Base-by-base conservation (phyloP, 164 flowering plant genomes). In the Aristolochia contorta region DNA sequence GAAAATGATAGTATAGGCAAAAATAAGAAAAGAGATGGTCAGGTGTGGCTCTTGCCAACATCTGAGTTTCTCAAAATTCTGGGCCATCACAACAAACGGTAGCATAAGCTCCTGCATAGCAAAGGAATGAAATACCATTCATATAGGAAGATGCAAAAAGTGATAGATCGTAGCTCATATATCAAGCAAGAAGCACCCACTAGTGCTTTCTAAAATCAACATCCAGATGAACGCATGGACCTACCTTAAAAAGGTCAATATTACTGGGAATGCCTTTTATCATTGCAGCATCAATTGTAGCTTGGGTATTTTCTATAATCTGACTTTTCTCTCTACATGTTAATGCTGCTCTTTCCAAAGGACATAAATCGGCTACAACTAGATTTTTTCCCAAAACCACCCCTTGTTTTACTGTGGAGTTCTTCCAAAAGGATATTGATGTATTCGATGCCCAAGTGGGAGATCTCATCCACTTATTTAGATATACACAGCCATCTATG, bases 281-380 rank as follows among this genome's bases (percentile, higher is more conserved):
- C 78, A 74, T 86, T 27, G 98, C 98, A 66, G 98, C 96, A 78
- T 89, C 86, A 66, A 93, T 93, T 48, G 98, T 93, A 46, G 98
- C 98, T 73, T 90, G 97, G 51, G 97, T 87, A 64, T 79, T 84
- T 59, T 93, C 94, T 56, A 77, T 87, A 24, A 74, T 81, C 54
- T 64, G 72, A 59, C 60, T 79, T 71, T 79, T 89, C 56, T 84
- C 76, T 72, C 68, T 79, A 72, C 91, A 87, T 13, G 54, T 76
- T 41, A 24, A 48, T 30, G 84, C 77, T 56, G 98, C 97, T 77
- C 72, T 83, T 69, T 87, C 94, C 52, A 81, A 75, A 71, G 84
- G 83, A 51, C 78, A 77, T 62, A 57, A 55, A 65, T 76, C 89
- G 62, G 79, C 86, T 57, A 90, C 98, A 57, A 85, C 85, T 51